A percentile compares a stretch with the other conserved stretches of the same genome.
Conservation (phyloP, 2,329 filamentous ascomycete species). For the Penicillium vulpinum region DNA sequence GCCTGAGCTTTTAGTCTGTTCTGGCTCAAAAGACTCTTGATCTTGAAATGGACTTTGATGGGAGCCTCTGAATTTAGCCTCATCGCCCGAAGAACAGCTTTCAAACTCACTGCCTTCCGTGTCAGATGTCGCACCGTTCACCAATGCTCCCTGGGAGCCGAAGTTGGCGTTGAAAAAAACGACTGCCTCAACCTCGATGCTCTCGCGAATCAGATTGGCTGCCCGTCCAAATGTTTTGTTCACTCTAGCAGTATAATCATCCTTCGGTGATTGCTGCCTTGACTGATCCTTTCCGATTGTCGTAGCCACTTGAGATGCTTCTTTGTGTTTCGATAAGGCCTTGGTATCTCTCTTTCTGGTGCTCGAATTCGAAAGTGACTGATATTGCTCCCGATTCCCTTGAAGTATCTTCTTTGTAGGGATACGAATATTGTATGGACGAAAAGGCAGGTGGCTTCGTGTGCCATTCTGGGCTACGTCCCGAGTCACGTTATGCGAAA, state of each 20-base stretch:
- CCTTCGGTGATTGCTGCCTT: slow-evolving; percentile 3
- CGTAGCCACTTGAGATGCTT: background rate
- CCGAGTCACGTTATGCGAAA: background rate
- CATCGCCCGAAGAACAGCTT: slow-evolving; percentile 13
- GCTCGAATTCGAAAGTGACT: background rate
- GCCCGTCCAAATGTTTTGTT: slow-evolving; percentile 43
- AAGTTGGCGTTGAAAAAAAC: slow-evolving; percentile 29
- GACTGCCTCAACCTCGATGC: slow-evolving; percentile 41
- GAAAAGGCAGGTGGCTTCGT: background rate
- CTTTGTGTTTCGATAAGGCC: background rate
- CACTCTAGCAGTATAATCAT: slow-evolving; percentile 5
- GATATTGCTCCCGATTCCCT: background rate
- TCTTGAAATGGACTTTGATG: background rate
- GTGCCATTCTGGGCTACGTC: background rate
- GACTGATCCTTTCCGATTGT: background rate
- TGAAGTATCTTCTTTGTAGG: background rate
- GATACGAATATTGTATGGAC: slow-evolving; percentile 5
- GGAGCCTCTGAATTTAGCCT: background rate
- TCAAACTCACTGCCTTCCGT: slow-evolving; percentile 7
- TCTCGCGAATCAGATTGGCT: slow-evolving; percentile 44
- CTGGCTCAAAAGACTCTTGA: background rate
- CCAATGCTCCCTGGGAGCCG: slow-evolving; percentile 3
- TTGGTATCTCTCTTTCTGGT: background rate
- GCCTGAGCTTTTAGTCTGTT: background rate
- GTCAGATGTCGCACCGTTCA: slow-evolving; percentile 3